Evolutionary conservation across 2,329 filamentous ascomycete species (phyloP).

Genomic region (Grosmannia penicillata): DNA sequence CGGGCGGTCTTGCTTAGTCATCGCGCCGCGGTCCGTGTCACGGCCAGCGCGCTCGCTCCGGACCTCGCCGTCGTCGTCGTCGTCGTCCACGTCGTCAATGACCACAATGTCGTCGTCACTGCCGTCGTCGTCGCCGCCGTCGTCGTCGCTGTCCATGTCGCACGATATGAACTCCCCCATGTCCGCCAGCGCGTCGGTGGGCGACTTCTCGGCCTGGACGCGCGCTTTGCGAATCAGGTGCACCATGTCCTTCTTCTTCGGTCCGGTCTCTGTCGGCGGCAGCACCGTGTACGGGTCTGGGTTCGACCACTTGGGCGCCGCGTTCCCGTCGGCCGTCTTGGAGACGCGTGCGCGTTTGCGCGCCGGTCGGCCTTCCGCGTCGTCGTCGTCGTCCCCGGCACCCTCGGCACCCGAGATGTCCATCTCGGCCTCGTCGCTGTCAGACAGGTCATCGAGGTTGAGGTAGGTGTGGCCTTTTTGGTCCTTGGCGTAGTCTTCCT

Average conservation of each 20-base stretch:
- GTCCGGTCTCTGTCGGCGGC: conserved; percentile 57
- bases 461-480: conserved; percentile 35
- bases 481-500: conserved; percentile 30
- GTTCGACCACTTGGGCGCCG: conserved; percentile 75
- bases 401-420: conserved; percentile 39
- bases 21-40: no score
- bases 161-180: conserved; percentile 85
- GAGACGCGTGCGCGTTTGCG: conserved; percentile 8
- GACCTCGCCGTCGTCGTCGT: not conserved
- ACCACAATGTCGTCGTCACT: not conserved
- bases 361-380: conserved; percentile 12
- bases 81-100: conserved; percentile 2
- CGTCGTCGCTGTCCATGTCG: conserved; percentile 44
- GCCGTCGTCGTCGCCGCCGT: conserved; percentile 10
- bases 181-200: conserved; percentile 37
- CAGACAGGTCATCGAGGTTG: conserved; percentile 41
- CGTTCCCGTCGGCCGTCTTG: not conserved
- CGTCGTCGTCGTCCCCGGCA: conserved; percentile 16
- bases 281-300: conserved; percentile 85
- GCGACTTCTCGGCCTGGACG: conserved; percentile 34
- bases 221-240: conserved; percentile 85
- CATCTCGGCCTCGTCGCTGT: conserved; percentile 50
- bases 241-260: conserved; percentile 75
- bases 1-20: no score
- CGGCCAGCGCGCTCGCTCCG: no score